Evolutionary conservation across 2,329 filamentous ascomycete species (phyloP).

Genomic region (Daldinia sp.): DNA sequence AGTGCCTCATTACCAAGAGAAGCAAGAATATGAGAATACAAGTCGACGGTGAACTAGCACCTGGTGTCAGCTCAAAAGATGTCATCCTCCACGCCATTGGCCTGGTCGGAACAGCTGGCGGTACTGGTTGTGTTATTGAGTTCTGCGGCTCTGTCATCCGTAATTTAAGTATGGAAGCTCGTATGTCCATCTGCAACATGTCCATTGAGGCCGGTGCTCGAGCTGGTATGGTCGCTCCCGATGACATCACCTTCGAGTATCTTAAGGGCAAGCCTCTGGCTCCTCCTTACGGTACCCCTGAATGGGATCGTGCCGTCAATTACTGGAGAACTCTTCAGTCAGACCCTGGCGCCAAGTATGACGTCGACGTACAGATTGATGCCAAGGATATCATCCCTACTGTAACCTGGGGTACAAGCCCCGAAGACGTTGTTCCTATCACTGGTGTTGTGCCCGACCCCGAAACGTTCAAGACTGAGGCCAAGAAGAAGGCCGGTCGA

Average conservation of each 20-base stretch:
- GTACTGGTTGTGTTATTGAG: constrained; percentile 94
- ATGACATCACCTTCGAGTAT: constrained; percentile 94
- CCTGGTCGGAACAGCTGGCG: constrained; percentile 92
- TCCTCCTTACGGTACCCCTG: constrained; percentile 82
- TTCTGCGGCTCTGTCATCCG: constrained; percentile 96
- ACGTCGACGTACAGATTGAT: constrained; percentile 89
- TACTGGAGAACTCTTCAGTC: constrained; percentile 92
- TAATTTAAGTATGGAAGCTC: constrained; percentile 90
- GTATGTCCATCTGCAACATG: constrained; percentile 99
- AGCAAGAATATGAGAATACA: constrained; percentile 99
- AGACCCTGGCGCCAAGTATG: constrained; percentile 89
- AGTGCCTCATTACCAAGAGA: constrained; percentile 92
- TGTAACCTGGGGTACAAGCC: constrained; percentile 96
- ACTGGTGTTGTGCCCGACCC: constrained; percentile 91
- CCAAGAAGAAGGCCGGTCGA: constrained; percentile 82
- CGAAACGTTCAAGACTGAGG: constrained; percentile 82
- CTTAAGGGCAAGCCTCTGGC: constrained; percentile 91
- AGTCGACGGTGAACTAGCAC: constrained; percentile 88
- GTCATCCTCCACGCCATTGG: constrained; percentile 94
- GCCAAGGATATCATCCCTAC: constrained; percentile 94
- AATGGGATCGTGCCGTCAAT: constrained; percentile 88
- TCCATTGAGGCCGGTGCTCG: constrained; percentile 95
- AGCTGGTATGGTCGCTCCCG: constrained; percentile 96
- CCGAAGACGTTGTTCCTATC: constrained; percentile 96
- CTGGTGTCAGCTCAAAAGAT: constrained; percentile 96